phyloP scores from a whole-genome alignment of 371 early-diverging fungal species.

The Fennellomyces sp. region DNA sequence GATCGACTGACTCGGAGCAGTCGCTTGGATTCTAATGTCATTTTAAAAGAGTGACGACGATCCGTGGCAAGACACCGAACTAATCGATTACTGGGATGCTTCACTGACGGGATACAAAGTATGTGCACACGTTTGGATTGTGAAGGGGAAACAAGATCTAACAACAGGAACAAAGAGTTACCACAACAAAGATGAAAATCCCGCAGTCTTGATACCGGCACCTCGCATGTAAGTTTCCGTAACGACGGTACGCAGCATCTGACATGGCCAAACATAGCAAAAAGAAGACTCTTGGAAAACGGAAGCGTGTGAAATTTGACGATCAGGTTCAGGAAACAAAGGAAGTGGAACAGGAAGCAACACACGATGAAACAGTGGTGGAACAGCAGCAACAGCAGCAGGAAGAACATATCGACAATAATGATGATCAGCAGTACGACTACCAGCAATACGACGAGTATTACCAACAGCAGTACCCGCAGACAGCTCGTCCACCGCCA shows the following conservation, averaged over 20 bases:
- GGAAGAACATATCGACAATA: background rate
- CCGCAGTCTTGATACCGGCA: constrained; percentile 10
- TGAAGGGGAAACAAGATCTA: background rate
- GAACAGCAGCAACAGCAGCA: background rate
- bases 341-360: background rate
- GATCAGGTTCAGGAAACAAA: background rate
- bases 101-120: constrained; percentile 53
- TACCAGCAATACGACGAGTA: background rate
- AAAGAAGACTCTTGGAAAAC: background rate
- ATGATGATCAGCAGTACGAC: background rate
- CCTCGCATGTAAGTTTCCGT: too few relatives aligned
- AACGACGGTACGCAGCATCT: too few relatives aligned
- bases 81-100: constrained; percentile 65
- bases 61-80: constrained; percentile 61
- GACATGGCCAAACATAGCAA: background rate
- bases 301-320: background rate
- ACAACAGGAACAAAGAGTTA: background rate
- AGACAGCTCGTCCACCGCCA: background rate
- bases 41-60: constrained; percentile 19
- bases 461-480: constrained; percentile 1
- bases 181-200: constrained; percentile 7
- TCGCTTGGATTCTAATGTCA: too few relatives aligned
- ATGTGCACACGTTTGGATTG: background rate
- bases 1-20: too few relatives aligned
- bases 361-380: background rate